Base-by-base conservation (phyloP, 225 moss, liverwort and hornwort genomes). In the Antitrichia curtipendula region DNA sequence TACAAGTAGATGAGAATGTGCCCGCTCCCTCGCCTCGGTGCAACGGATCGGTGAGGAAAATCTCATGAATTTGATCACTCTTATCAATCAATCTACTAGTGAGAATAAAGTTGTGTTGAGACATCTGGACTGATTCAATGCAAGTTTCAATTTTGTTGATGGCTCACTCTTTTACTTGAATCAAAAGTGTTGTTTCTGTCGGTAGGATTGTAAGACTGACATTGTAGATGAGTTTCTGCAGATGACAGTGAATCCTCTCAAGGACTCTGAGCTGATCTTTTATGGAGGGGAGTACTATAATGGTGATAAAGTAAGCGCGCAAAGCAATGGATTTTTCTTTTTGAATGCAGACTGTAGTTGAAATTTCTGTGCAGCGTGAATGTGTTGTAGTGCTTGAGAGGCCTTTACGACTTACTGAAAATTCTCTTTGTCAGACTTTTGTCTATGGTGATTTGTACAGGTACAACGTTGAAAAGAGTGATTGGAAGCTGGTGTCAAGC, bases 361-460 rank as follows among this genome's bases (percentile, higher is more conserved):
- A 40, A 56, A 45, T 63, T 59, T 86, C n/a, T 78, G 65, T 85
- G 65, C 38, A 50, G 38, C 75, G 82, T 47, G 49, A 84, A 50
- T 36, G 50, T 65, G 65, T n/a, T 52, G 52, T 49, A 49, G 47
- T n/a, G 83, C 58, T 84, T 72, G 71, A 71, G 56, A 58, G 58
- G 45, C 57, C 18, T 69, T 81, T 75, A 50, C n/a, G 87, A 88
- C 43, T 69, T 84, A 92, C 92, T 90, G 90, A 92, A 86, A 82
- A 74, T 84, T 78, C 20, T 90, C 75, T 87, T 73, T 52, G 89
- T 89, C 92, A 96, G 96, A 96, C 96, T 85, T 95, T 91, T 86
- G 96, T 96, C 59, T 96, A 96, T 89, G 94, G 96, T 84, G 96
- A 96, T 87, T 91, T 96, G 85, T 94, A 92, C 83, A 96, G 96